Evolutionary conservation across 331 rosid species (phyloP).

Genomic region (Pyracantha coccinea): DNA sequence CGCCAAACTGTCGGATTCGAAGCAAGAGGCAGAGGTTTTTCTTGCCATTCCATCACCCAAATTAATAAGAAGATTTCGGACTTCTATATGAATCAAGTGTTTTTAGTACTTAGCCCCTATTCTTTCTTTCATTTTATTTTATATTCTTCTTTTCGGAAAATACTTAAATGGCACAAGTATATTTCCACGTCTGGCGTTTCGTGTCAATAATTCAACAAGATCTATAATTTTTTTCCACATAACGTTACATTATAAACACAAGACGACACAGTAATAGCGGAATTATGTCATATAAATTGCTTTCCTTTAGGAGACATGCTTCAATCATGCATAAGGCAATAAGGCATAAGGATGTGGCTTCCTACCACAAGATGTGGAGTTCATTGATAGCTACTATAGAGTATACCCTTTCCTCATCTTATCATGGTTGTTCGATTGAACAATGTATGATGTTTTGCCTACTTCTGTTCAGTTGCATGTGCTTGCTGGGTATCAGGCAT

Average conservation of each 20-base stretch:
- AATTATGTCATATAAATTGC: no score
- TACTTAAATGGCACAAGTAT: no score
- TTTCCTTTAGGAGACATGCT: constrained; percentile 1
- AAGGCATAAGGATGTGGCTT: background rate
- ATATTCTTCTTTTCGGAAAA: background rate
- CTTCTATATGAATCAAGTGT: background rate
- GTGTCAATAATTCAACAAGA: no score
- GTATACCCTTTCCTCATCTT: no score
- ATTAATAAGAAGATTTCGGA: constrained; percentile 4
- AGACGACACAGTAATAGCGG: no score
- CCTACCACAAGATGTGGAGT: constrained; percentile 6
- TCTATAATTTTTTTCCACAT: accelerated
- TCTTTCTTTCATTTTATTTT: background rate
- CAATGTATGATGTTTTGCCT: background rate
- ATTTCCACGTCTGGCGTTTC: no score
- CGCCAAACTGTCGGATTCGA: constrained; percentile 50
- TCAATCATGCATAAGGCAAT: background rate
- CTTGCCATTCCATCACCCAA: constrained; percentile 53
- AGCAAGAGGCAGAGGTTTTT: constrained; percentile 98
- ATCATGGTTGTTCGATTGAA: background rate
- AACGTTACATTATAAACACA: no score
- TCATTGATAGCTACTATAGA: background rate
- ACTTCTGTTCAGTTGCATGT: background rate
- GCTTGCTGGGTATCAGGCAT: background rate
- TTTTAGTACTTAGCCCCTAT: background rate